These are phyloP conservation scores for Boletus barrowsii DNA, from an alignment of 768 basidiomycete genomes.

Conservation along the genomic window DNA sequence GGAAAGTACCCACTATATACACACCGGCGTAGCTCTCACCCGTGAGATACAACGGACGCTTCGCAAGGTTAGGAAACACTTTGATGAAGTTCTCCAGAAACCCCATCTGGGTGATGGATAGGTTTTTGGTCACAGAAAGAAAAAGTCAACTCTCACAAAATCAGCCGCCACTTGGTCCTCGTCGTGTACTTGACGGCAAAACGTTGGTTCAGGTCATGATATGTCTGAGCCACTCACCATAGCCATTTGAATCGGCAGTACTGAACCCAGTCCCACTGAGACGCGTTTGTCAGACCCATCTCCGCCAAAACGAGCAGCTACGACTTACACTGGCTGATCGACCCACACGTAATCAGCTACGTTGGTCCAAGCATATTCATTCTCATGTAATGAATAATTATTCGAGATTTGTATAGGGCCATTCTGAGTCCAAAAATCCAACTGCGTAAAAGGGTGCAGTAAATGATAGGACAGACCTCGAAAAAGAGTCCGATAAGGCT, in stretches of 20 bases:
- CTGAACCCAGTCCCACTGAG: constrained; percentile 59
- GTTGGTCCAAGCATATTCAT: constrained; percentile 55
- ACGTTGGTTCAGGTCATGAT: not conserved
- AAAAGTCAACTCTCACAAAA: constrained; percentile 34
- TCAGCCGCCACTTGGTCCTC: constrained; percentile 64
- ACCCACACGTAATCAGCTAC: constrained; percentile 70
- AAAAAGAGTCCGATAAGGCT: constrained; percentile 63
- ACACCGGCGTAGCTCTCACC: constrained; percentile 78
- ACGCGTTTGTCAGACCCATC: constrained; percentile 3
- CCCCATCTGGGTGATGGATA: constrained; percentile 49
- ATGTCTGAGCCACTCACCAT: constrained; percentile 39
- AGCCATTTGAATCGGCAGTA: constrained; percentile 64
- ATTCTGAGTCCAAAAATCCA: constrained; percentile 42
- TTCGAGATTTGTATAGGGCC: constrained; percentile 60
- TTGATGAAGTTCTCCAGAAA: constrained; percentile 70
- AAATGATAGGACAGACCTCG: constrained; percentile 42
- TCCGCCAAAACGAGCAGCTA: not conserved
- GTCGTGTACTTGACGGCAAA: constrained; percentile 42
- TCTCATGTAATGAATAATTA: constrained; percentile 48
- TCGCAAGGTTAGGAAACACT: constrained; percentile 67
- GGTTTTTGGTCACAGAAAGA: not conserved
- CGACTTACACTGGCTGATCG: constrained; percentile 61
- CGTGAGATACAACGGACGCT: constrained; percentile 62
- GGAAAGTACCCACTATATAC: constrained; percentile 52
- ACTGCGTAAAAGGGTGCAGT: not conserved